phyloP scores from a whole-genome alignment of 2,329 filamentous ascomycete genomes.

The Colletotrichum trifolii region DNA sequence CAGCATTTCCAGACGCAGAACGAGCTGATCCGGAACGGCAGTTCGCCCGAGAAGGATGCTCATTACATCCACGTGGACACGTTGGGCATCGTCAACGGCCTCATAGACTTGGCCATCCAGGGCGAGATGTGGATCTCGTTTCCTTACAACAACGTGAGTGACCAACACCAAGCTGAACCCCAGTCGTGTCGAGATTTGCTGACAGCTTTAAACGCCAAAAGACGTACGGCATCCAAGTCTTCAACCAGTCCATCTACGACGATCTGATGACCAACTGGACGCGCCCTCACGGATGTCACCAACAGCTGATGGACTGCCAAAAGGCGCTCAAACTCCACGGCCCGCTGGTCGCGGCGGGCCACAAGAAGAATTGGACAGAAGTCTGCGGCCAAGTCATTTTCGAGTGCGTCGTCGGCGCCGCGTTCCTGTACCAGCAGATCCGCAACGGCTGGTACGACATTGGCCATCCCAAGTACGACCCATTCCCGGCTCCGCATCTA shows the following conservation, averaged over 20 bases:
- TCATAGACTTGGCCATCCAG: slow-evolving; percentile 73
- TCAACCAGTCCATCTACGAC: slow-evolving; percentile 50
- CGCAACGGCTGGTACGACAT: slow-evolving; percentile 39
- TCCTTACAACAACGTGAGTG: slow-evolving; percentile 66
- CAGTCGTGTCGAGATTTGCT: neutral
- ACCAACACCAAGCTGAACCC: fast-evolving
- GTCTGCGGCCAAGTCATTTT: slow-evolving; percentile 26
- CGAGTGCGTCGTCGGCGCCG: slow-evolving; percentile 42
- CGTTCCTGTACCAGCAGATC: slow-evolving; percentile 26
- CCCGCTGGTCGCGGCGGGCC: slow-evolving; percentile 40
- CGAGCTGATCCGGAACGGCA: slow-evolving; percentile 59
- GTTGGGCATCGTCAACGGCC: slow-evolving; percentile 77
- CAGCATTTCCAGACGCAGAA: slow-evolving; percentile 71
- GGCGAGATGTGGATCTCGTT: slow-evolving; percentile 66
- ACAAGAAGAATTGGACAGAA: slow-evolving; percentile 20
- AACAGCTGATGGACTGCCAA: slow-evolving; percentile 65
- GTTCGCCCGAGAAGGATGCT: slow-evolving; percentile 58
- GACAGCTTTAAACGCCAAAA: neutral
- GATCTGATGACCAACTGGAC: slow-evolving; percentile 48
- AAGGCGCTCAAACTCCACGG: slow-evolving; percentile 44
- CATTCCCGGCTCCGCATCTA: slow-evolving; percentile 36
- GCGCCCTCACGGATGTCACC: slow-evolving; percentile 60
- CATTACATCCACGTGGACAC: slow-evolving; percentile 66
- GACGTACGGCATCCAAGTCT: slow-evolving; percentile 70
- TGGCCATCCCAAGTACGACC: slow-evolving; percentile 35